These are phyloP conservation scores for Phlyctochytrium planicorne DNA, from an alignment of 192 early-diverging fungal species.

Conservation along the genomic window DNA sequence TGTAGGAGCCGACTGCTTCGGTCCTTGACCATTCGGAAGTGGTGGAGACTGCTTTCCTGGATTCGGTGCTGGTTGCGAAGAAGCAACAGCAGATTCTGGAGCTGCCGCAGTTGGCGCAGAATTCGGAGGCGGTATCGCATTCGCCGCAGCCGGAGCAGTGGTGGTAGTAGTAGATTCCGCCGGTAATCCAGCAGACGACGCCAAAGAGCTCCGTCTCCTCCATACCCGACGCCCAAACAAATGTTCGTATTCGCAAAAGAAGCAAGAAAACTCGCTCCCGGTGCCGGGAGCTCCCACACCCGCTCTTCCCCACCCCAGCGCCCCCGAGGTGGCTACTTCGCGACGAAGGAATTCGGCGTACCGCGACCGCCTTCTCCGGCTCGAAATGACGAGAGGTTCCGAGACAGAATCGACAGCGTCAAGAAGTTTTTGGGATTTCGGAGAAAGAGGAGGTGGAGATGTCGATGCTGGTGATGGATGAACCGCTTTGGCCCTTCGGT, in stretches of 20 bases:
- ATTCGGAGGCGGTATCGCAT: too few species aligned
- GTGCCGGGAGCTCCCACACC: not conserved
- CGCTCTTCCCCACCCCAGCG: not conserved
- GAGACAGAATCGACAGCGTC: not conserved
- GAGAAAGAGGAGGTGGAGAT: not conserved
- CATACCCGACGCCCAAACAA: not conserved
- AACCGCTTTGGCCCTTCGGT: not conserved
- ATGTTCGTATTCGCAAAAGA: not conserved
- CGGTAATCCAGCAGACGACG: too few species aligned
- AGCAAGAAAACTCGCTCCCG: not conserved
- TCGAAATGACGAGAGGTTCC: not conserved
- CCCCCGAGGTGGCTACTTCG: not conserved
- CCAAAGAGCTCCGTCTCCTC: not conserved
- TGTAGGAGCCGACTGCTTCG: too few species aligned
- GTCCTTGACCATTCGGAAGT: too few species aligned
- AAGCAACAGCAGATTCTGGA: too few species aligned
- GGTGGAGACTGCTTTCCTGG: too few species aligned
- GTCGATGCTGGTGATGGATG: not conserved
- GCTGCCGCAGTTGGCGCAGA: too few species aligned
- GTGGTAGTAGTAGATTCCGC: too few species aligned
- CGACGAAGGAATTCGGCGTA: not conserved
- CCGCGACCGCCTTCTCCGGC: not conserved
- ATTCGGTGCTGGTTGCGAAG: too few species aligned
- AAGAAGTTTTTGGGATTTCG: not conserved
- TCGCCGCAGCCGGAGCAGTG: too few species aligned